Evolutionary conservation across 1,284 basidiomycete species (phyloP).

Genomic region (Anthracocystis setariae): DNA sequence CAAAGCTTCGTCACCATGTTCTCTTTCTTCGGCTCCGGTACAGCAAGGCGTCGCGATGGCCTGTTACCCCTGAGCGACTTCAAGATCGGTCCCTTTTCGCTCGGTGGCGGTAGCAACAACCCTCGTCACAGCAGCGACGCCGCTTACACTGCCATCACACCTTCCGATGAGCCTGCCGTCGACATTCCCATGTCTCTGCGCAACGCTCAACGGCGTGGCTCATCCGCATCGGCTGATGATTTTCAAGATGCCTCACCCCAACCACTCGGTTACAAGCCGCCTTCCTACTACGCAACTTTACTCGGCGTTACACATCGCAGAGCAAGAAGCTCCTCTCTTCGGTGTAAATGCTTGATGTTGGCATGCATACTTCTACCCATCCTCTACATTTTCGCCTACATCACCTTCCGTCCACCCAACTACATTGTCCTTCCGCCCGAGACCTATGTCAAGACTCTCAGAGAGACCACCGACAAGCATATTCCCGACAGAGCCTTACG

Average conservation of each 20-base stretch:
- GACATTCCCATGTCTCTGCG: constrained; percentile 13
- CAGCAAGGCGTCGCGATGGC: constrained; percentile 20
- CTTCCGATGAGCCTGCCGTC: constrained; percentile 27
- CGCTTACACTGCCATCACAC: constrained; percentile 33
- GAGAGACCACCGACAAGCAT: constrained; percentile 29
- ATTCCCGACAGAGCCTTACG: constrained; percentile 32
- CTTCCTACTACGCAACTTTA: constrained; percentile 34
- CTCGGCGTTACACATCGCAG: constrained; percentile 25
- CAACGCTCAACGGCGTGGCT: constrained; percentile 12
- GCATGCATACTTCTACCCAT: constrained; percentile 21
- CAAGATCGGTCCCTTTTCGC: constrained; percentile 32
- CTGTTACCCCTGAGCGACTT: constrained; percentile 26
- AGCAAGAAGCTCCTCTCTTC: constrained; percentile 26
- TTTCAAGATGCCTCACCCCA: constrained; percentile 15
- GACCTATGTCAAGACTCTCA: constrained; percentile 30
- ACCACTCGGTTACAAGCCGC: constrained; percentile 40
- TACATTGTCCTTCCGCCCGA: constrained; percentile 46
- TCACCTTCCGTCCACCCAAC: constrained; percentile 43
- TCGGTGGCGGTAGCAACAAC: constrained; percentile 31
- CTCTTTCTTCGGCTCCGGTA: constrained; percentile 17
- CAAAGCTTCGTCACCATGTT: constrained; percentile 18
- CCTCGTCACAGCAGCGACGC: constrained; percentile 27
- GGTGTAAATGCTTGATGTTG: constrained; percentile 26
- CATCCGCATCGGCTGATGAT: constrained; percentile 14
- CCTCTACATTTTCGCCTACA: constrained; percentile 37